These are phyloP conservation scores for Rhodofomes roseus DNA, from an alignment of 1,284 basidiomycete species.

Conservation along the genomic window DNA sequence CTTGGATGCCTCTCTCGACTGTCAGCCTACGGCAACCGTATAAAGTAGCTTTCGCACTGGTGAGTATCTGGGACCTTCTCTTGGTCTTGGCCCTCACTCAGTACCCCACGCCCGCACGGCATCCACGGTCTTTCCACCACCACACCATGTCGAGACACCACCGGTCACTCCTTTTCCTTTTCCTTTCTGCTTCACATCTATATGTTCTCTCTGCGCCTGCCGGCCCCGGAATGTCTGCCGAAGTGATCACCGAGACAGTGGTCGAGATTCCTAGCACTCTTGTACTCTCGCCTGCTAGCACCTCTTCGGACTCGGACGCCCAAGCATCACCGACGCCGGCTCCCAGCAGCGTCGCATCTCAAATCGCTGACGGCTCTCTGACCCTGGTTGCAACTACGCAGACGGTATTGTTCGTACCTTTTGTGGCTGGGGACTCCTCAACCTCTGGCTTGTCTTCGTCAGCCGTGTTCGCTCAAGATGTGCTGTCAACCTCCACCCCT, in stretches of 20 bases:
- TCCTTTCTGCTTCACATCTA: slow-evolving; percentile 16
- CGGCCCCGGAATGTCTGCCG: neutral
- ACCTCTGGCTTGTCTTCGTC: neutral
- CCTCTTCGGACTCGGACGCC: neutral
- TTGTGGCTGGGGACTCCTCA: neutral
- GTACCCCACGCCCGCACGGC: slow-evolving; percentile 22
- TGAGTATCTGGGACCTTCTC: neutral
- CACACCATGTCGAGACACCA: slow-evolving; percentile 10
- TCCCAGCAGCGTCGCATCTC: neutral
- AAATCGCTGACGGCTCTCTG: neutral
- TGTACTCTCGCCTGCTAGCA: neutral
- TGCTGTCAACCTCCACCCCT: neutral
- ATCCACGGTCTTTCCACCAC: slow-evolving; percentile 10
- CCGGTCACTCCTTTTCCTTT: slow-evolving; percentile 17
- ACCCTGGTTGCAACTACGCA: neutral
- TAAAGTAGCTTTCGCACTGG: neutral
- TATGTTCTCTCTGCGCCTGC: slow-evolving; percentile 13
- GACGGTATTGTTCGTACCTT: neutral
- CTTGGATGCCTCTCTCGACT: neutral
- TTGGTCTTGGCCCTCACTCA: neutral
- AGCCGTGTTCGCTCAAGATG: neutral
- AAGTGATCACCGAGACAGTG: neutral
- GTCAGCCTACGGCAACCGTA: neutral
- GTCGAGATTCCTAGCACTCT: neutral
- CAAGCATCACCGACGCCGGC: neutral